Base-by-base conservation (phyloP, 2,329 filamentous ascomycete species). In the Salinomyces thailandicus region DNA sequence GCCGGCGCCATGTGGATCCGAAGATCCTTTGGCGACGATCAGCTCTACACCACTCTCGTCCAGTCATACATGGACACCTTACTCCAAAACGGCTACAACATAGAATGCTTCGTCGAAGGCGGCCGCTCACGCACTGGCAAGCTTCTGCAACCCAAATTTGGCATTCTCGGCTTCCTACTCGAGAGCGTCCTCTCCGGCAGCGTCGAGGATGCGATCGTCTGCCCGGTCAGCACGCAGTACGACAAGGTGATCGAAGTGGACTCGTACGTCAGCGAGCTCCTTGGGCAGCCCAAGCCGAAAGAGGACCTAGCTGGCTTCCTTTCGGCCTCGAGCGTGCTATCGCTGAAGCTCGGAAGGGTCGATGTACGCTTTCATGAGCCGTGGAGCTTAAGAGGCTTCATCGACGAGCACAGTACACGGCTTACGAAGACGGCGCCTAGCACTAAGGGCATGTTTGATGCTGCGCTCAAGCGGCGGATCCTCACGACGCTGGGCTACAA, bases 201-300 rank as follows among this genome's bases (percentile, higher is more conserved):
- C 5, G 86, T 94, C 0, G 71, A 93, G 31, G 91, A 98, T 59
- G 80, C 85, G 19, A 83, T 95, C 28, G 85, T 98, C 35, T 94
- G 89, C 50, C 91, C 91, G 0, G 91, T 98, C 31, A 93, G 84
- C 59, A 95, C 87, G 1, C 91, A 98, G 57, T 98, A 98, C 56
- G 91, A 98, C 68, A 98, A 96, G 57, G 91, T 98, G 38, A 93
- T 98, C 41, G 91, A 98, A 60, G 94, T 93, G 1, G 86, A 94
- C 46, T 91, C 86, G 4, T 98, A 98, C 54, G 89, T 96, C 30
- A 91, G 79, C 20, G 91, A 98, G 59, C 73, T 98, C 2, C 72
- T 98, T 0, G 91, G 91, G 3, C 80, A 93, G 43, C 91, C 91
- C 0, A 98, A 98, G 62, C 85, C 85, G 53, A 93, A 94, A 57